Evolutionary conservation across 2,329 filamentous ascomycete genomes (phyloP).

Genomic region (Xylariaceae sp.): DNA sequence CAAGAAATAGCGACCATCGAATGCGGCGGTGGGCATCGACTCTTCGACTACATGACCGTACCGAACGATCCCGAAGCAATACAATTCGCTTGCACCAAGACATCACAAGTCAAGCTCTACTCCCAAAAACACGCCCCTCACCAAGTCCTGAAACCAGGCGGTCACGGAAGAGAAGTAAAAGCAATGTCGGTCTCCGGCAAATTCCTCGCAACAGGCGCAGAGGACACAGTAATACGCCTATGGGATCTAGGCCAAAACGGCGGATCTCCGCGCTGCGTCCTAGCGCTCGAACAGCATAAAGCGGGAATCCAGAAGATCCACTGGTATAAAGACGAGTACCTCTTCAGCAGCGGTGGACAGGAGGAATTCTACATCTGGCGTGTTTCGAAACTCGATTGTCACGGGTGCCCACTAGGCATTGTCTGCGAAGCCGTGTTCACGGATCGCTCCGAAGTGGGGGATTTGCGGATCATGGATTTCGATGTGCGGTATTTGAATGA

Average conservation of each 20-base stretch:
- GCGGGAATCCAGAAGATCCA: conserved; percentile 78
- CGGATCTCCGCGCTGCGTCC: conserved; percentile 47
- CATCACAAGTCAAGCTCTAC: conserved; percentile 51
- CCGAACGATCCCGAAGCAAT: conserved; percentile 32
- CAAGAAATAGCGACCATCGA: conserved; percentile 69
- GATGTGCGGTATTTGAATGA: conserved; percentile 46
- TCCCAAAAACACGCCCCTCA: conserved; percentile 38
- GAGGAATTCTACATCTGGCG: conserved; percentile 91
- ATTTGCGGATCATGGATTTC: conserved; percentile 80
- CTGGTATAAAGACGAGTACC: conserved; percentile 69
- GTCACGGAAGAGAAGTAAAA: conserved; percentile 82
- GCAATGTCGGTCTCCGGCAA: conserved; percentile 43
- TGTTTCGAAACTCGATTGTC: conserved; percentile 52
- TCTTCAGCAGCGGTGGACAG: conserved; percentile 83
- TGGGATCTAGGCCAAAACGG: conserved; percentile 47
- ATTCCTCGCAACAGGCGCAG: conserved; percentile 66
- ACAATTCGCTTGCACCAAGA: conserved; percentile 73
- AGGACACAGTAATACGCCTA: conserved; percentile 72
- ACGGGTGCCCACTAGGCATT: conserved; percentile 50
- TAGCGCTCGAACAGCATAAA: conserved; percentile 72
- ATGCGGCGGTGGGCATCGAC: conserved; percentile 82
- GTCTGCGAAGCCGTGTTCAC: conserved; percentile 55
- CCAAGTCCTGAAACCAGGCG: conserved; percentile 62
- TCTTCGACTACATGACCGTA: conserved; percentile 54
- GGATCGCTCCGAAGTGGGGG: conserved; percentile 51